These are phyloP conservation scores for Castanea mollissima DNA, from an alignment of 306 rosid genomes.

Conservation along the genomic window DNA sequence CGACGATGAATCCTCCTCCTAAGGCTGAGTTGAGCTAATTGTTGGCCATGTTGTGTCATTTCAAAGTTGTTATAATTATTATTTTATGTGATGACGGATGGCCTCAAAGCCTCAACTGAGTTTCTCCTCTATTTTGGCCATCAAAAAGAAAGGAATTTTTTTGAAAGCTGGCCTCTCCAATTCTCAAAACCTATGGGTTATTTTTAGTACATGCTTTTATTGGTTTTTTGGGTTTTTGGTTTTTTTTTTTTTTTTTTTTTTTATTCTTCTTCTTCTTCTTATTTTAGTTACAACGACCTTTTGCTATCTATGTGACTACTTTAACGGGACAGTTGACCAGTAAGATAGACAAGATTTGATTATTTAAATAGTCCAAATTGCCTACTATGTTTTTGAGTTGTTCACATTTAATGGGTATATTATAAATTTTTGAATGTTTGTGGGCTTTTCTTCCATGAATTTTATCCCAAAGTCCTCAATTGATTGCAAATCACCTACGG, in stretches of 20 bases:
- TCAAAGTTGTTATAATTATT: not conserved
- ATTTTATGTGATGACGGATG: constrained; percentile 18
- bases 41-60: constrained; percentile 32
- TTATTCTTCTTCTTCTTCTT: not conserved
- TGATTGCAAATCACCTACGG: too few species aligned
- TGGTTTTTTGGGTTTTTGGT: not conserved
- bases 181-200: constrained; percentile 26
- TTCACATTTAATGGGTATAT: not conserved
- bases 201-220: constrained; percentile 27
- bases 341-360: constrained; percentile 18
- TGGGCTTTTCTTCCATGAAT: too few species aligned
- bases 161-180: constrained; percentile 31
- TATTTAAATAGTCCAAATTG: constrained; percentile 11
- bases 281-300: constrained; percentile 58
- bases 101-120: constrained; percentile 55
- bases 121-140: constrained; percentile 48
- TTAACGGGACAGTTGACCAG: constrained; percentile 72
- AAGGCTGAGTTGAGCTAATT: constrained; percentile 16
- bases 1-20: constrained; percentile 43
- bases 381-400: not conserved
- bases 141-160: constrained; percentile 39
- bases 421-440: not conserved
- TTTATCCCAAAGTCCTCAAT: too few species aligned
- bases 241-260: not conserved
- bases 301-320: constrained; percentile 44